Base-by-base conservation (phyloP, 176 grass and related monocot species). In the Musa acuminata region DNA sequence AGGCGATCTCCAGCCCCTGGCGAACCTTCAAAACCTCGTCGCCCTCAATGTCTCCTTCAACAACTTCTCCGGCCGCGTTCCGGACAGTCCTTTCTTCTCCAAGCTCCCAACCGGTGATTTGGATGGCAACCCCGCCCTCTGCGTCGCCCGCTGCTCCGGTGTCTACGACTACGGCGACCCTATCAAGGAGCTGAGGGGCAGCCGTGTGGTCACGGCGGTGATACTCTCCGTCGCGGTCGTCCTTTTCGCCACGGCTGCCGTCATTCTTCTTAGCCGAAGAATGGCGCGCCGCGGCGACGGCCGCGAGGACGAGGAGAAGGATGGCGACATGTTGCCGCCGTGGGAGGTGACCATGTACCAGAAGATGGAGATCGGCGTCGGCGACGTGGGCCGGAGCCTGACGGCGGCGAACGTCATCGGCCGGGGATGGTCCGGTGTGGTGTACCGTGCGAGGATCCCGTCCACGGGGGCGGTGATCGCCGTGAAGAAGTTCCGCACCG, bases 321-420 rank as follows among this genome's bases (percentile, higher is more conserved):
- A 96, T 58, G 84, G 80, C 4, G 89, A 92, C 62, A 85, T 96
- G 89, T 23, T 76, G 67, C 89, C 89, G 9, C 92, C 92, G 19
- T 96, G 92, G 89, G 92, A 96, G 65, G 89, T 96, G 49, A 96
- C 89, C 20, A 82, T 96, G 65, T 92, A 92, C 84, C 92, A 96
- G 80, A 96, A 96, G 87, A 84, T 89, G 49, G 92, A 90, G 62
- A 96, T 96, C 82, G 77, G 87, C 24, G 76, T 96, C 66, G 87
- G 83, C 50, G 93, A 96, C 62, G 87, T 92, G 78, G 85, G 80
- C 0, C 85, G 85, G 27, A 84, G 81, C 76, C 87, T 96, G 9
- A 90, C 87, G 19, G 78, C 84, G 17, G 82, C 80, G 53, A 96
- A 96, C 81, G 78, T 87, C 2, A 75, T 96, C 51, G 92, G 92